These are phyloP conservation scores for Chlamydomonas incerta DNA, from an alignment of 139 green algal species.

Conservation along the genomic window DNA sequence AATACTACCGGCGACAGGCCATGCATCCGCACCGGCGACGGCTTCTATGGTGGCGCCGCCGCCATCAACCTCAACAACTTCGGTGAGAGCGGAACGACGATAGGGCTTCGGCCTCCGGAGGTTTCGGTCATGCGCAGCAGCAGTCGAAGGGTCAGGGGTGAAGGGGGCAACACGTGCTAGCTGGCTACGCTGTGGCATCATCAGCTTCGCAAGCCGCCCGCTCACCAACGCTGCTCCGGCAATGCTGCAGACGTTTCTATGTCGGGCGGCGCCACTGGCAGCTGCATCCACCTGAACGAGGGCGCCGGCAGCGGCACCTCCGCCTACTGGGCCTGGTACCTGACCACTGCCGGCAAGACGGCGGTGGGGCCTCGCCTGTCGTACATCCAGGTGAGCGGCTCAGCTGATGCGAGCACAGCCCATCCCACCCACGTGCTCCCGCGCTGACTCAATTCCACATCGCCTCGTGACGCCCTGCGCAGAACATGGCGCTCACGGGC, in stretches of 20 bases:
- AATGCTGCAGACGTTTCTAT: not conserved
- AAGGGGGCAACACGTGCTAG: no score
- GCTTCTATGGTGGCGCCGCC: constrained; percentile 4
- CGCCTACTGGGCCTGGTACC: constrained; percentile 30
- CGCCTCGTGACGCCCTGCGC: not conserved
- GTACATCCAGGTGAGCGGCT: not conserved
- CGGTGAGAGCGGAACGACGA: not conserved
- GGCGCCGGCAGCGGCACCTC: constrained; percentile 18
- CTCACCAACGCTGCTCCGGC: no score
- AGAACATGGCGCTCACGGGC: constrained; percentile 14
- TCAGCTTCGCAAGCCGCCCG: no score
- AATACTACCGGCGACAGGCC: not conserved
- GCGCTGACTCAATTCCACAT: no score
- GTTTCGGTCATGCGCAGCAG: no score
- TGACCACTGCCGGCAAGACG: not conserved
- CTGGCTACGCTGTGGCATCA: no score
- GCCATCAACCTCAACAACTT: constrained; percentile 14
- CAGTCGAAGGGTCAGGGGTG: no score
- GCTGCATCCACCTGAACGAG: constrained; percentile 49
- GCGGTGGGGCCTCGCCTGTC: not conserved
- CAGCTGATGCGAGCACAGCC: not conserved
- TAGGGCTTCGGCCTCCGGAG: no score
- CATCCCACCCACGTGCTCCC: no score
- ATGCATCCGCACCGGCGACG: constrained; percentile 33
- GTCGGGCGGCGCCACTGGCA: not conserved